Base-by-base conservation (phyloP, 2,329 filamentous ascomycete species). In the Colletotrichum graminicola region DNA sequence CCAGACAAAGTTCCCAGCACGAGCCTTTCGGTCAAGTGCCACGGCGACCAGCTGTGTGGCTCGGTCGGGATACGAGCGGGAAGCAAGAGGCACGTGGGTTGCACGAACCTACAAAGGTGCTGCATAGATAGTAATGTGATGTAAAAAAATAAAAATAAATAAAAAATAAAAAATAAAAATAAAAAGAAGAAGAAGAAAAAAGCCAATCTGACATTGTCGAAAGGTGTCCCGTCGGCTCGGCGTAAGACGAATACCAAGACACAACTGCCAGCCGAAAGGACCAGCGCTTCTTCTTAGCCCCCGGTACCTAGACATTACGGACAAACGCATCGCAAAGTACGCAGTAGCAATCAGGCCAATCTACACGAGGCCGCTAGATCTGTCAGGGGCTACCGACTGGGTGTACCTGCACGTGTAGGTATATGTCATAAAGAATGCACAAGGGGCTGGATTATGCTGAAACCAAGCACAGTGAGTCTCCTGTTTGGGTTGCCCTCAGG, bases 321-420 rank as follows among this genome's bases (percentile, higher is more conserved):
- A 39, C n/a, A 26, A 18, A 36, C 7, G 14, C 62, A 32, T 39
- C 36, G 36, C 36, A 39, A 14, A 39, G 36, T 16, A 14, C 12
- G n/a, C n/a, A n/a, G n/a, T n/a, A n/a, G n/a, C 36, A 5, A 14
- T 39, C 56, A 52, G 34, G 45, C 32, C 57, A 71, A 66, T 71
- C 23, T 62, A 71, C 18, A 34, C 64, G 64, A 71, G 36, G 65
- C 68, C 57, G 18, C 64, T 62, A 59, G 43, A 63, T 59, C 64
- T 62, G 68, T 51, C 64, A 68, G 57, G 68, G 68, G 64, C 51
- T n/a, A 39, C 26, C 29, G n/a, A 47, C n/a, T 32, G 49, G 16
- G 29, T 49, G 55, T 52, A 62, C n/a, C 23, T 61, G 39, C 62
- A 55, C 36, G 41, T 61, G 39, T 57, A n/a, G n/a, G n/a, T n/a